Percentiles rank a stretch among this genome's conserved stretches.
Evolutionary conservation across 176 grass and related monocot genomes (phyloP).

Genomic region (Rhynchospora tenuis): DNA sequence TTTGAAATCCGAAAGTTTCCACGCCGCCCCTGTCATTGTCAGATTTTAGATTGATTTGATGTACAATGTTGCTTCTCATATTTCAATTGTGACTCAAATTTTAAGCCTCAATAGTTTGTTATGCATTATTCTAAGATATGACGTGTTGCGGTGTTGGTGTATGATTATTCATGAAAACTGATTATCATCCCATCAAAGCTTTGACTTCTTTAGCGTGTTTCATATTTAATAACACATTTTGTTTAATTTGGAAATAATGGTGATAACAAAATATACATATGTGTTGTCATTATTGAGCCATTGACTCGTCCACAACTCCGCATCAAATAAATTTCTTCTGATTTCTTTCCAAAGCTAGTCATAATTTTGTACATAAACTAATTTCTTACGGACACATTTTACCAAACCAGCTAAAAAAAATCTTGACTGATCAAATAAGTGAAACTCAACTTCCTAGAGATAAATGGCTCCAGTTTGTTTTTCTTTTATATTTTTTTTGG

Average conservation of each 20-base stretch:
- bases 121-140: neutral
- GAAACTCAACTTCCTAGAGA: neutral
- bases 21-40: slow-evolving; percentile 1
- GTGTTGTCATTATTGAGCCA: neutral
- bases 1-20: slow-evolving; percentile 6
- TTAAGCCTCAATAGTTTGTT: neutral
- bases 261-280: neutral
- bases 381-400: neutral
- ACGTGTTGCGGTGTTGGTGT: neutral
- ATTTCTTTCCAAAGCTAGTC: neutral
- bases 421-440: neutral
- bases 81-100: neutral
- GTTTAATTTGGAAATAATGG: neutral
- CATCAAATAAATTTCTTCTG: neutral
- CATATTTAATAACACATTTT: neutral
- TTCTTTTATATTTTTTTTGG: too few species aligned
- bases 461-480: neutral
- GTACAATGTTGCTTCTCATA: neutral
- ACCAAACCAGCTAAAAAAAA: neutral
- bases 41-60: slow-evolving; percentile 6
- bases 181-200: neutral
- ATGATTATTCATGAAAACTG: neutral
- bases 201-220: slow-evolving; percentile 13
- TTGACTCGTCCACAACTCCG: neutral
- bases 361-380: neutral